Evolutionary conservation across 2,329 filamentous ascomycete genomes (phyloP), one percentile per base, ranked within the genome.

Genomic region (Westerdykella sp.): DNA sequence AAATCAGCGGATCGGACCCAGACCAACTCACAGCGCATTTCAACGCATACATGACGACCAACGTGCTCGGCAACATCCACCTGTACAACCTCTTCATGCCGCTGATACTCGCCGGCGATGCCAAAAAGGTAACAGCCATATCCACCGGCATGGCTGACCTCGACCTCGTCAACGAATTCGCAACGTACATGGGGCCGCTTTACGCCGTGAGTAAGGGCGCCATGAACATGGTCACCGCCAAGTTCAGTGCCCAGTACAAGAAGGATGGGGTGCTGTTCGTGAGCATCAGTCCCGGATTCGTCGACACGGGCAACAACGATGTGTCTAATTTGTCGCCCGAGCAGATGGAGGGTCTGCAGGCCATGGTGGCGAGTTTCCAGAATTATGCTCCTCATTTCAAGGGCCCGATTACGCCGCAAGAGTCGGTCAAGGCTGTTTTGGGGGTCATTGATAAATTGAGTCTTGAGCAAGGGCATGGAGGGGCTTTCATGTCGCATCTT

Each of bases 51-150:
- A 71, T 75, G 48, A 57, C 72, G 2, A 63, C 67, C 49, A 82
- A 82, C 45, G 72, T 76, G 6, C 34, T 78, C 7, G 76, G 69
- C 34, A 71, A 75, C 39, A 63, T 81, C 42, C 69, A 79, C 47
- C 66, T 78, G 0, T 72, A 76, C 57, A 75, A 76, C 49, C 50
- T 72, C 1, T 79, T 78, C 54, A 37, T 77, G 1, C 77, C 79
- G 0, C 67, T 80, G 0, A 61, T 83, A 25, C 60, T 68, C 1
- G 72, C 75, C 37, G 72, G 78, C 4, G 53, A 59, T 1, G 54
- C 47, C 11, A 81, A 81, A 57, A 81, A 81, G 54, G 65, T 79
- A n/a, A 69, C 77, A 21, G 52, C 68, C 16, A 69, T 82, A 5
- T 70, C 73, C 6, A 72, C 57, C 0, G 77, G 75, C 16, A 44